Percentiles rank a stretch among this genome's conserved stretches.
Conservation (phyloP, 257 asterid species). For the Dorcoceras hygrometricum region DNA sequence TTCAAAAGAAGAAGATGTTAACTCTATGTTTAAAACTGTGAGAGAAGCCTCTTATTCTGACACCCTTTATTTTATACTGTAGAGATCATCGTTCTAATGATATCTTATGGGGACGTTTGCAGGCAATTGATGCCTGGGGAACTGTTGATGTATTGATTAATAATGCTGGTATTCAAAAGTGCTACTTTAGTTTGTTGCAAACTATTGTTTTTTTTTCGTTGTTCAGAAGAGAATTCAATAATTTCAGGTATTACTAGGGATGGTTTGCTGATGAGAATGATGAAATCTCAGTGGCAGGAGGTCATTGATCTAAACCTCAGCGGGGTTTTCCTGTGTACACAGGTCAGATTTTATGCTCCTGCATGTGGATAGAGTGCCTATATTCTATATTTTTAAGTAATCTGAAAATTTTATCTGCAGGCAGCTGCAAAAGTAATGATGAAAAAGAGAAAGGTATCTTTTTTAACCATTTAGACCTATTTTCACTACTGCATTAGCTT, state of each 20-base stretch:
- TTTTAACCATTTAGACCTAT: not conserved
- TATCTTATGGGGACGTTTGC: conserved; percentile 34
- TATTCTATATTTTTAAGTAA: conserved; percentile 15
- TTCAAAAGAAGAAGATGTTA: conserved; percentile 90
- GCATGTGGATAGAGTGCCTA: conserved; percentile 10
- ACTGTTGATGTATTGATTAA: conserved; percentile 79
- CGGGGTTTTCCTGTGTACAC: conserved; percentile 90
- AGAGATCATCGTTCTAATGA: conserved; percentile 25
- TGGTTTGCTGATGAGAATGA: conserved; percentile 94
- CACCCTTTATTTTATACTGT: conserved; percentile 10
- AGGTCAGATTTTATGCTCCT: conserved; percentile 41
- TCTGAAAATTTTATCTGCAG: conserved; percentile 44
- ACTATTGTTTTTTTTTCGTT: not conserved
- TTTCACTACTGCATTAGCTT: not conserved
- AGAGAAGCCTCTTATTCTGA: conserved; percentile 24
- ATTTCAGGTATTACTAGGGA: conserved; percentile 87
- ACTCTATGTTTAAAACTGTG: conserved; percentile 88
- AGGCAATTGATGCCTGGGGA: conserved; percentile 97
- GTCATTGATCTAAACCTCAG: conserved; percentile 95
- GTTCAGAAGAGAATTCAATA: conserved; percentile 12
- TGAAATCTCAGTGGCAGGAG: conserved; percentile 89
- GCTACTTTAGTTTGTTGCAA: conserved; percentile 20
- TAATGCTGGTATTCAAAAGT: conserved; percentile 68
- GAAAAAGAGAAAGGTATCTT: conserved; percentile 89
- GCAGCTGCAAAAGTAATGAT: conserved; percentile 98